A percentile compares a stretch with the other conserved stretches of the same genome.
Evolutionary conservation across 2,329 filamentous ascomycete genomes (phyloP).

Genomic region (Colletotrichum siamense): DNA sequence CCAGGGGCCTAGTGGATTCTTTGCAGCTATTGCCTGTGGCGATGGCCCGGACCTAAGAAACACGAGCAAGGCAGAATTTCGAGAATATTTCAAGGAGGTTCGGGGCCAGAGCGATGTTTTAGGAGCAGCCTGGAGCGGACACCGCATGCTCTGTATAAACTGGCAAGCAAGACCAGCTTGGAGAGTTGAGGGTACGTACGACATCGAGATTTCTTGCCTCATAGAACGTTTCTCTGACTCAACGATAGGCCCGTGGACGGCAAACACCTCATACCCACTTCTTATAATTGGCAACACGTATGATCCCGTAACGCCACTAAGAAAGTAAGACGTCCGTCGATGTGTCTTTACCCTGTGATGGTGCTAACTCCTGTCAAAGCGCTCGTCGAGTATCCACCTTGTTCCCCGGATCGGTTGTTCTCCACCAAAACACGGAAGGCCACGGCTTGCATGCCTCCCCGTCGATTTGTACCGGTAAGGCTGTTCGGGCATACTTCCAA

Average conservation of each 20-base stretch:
- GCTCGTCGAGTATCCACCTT: background rate
- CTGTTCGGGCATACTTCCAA: background rate
- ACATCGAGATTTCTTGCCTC: background rate
- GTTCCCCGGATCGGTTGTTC: background rate
- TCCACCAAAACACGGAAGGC: background rate
- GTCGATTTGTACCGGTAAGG: background rate
- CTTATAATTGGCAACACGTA: slow-evolving; percentile 35
- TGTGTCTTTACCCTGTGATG: background rate
- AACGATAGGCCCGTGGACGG: background rate
- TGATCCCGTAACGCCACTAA: slow-evolving; percentile 23
- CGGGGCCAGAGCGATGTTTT: slow-evolving; percentile 18
- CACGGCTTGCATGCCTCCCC: background rate
- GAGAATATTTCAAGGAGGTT: slow-evolving; percentile 13
- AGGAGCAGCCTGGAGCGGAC: slow-evolving; percentile 17
- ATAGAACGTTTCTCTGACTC: background rate
- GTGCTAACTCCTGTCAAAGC: background rate
- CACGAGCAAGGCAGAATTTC: slow-evolving; percentile 16
- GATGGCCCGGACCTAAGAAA: slow-evolving; percentile 2
- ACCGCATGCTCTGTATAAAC: slow-evolving; percentile 29
- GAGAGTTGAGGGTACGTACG: background rate
- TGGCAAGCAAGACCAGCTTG: slow-evolving; percentile 32
- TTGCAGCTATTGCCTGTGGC: slow-evolving; percentile 14
- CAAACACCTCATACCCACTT: slow-evolving; percentile 32
- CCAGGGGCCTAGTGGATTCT: background rate
- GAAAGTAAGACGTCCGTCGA: background rate